Evolutionary conservation across 1,139 yeast species (phyloP).

Genomic region (Saccharomycopsis hybrid): DNA sequence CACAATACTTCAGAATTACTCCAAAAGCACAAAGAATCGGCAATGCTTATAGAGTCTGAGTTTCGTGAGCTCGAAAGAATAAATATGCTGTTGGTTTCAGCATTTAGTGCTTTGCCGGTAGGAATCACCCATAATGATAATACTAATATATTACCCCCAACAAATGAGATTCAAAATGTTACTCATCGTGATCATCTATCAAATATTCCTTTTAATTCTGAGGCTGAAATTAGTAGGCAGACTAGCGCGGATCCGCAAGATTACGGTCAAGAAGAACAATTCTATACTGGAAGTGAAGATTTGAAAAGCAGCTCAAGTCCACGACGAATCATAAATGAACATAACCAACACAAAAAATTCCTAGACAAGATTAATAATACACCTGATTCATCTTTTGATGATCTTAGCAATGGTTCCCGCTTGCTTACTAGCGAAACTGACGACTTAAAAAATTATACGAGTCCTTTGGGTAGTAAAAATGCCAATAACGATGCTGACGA

Average conservation of each 20-base stretch:
- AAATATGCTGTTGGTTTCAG: background rate
- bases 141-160: too few relatives aligned
- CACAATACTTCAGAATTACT: too few relatives aligned
- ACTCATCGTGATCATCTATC: background rate
- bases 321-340: too few relatives aligned
- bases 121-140: background rate
- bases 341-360: too few relatives aligned
- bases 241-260: background rate
- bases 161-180: too few relatives aligned
- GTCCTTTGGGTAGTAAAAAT: background rate
- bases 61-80: constrained; percentile 1
- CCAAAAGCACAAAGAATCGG: constrained; percentile 11
- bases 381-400: too few relatives aligned
- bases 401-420: too few relatives aligned
- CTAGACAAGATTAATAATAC: too few relatives aligned
- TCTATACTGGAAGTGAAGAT: too few relatives aligned
- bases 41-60: constrained; percentile 10
- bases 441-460: background rate
- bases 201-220: background rate
- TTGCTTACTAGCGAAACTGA: too few relatives aligned
- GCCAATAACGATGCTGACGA: background rate
- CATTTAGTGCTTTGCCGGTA: background rate
- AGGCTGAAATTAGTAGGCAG: background rate
- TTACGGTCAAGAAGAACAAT: background rate
- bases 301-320: too few relatives aligned